Evolutionary conservation across 2,329 filamentous ascomycete genomes (phyloP), one percentile per base, ranked within the genome.

Genomic region (Ophiostoma australiae): DNA sequence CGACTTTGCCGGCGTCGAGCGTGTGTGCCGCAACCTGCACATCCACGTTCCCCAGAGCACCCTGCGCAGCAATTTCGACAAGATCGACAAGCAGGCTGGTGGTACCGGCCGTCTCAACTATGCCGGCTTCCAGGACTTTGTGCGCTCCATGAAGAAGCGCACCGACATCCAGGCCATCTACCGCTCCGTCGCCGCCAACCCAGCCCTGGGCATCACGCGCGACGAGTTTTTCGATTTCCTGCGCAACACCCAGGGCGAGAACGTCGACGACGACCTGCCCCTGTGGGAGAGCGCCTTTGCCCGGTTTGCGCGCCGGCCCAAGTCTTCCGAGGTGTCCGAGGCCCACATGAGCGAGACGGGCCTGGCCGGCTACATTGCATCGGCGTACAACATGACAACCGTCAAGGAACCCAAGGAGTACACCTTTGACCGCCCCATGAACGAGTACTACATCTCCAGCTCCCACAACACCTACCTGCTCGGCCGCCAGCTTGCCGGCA

Each of bases 401-500:
- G 81, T 85, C 37, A 85, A 86, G 61, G 84, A 86, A 73, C 85
- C 87, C n/a, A 80, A 86, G 15, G 81, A 87, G 37, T 87, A 89
- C 70, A 83, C 83, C 6, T 87, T 97, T 70, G 89, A 97, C 77
- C 88, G 91, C 33, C 95, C 95, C 0, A 83, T 98, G 78, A 97
- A 97, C 78, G 94, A 98, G 78, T 99, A 99, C 80, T 97, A 93
- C 82, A 95, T 99, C 75, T 98, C 94, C 1, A 97, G 94, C 82
- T 98, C 95, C 1, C 95, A 99, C 84, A 99, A 99, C 80, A 99
- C 95, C 0, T 99, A 99, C 77, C 89, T 99, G 0, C 84, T 96
- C 4, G 95, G 95, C 17, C 90, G 94, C 70, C 95, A 99, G 79
- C 90, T 98, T 1, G 91, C 89, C 13, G 94, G 94, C 37, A 87